These are phyloP conservation scores for Diaporthe sp. DNA, from an alignment of 2,329 filamentous ascomycete species.

Conservation along the genomic window DNA sequence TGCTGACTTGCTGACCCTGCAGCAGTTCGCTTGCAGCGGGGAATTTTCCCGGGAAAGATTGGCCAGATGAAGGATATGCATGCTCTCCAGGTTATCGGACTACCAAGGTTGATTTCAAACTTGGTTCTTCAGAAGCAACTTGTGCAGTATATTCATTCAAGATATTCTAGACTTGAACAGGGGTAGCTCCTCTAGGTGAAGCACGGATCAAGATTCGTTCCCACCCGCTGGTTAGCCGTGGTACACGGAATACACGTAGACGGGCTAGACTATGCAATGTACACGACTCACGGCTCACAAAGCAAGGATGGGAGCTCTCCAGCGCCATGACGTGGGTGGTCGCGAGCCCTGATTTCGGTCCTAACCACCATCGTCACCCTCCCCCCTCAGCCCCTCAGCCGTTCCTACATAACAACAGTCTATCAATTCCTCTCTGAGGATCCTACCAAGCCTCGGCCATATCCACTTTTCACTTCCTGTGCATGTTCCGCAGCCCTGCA, in stretches of 20 bases:
- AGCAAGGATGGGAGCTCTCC: constrained; percentile 31
- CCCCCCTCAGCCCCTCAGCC: constrained; percentile 1
- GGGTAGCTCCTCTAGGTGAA: constrained; percentile 29
- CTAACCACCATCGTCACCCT: constrained; percentile 16
- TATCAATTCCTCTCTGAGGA: constrained; percentile 4
- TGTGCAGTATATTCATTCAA: not conserved
- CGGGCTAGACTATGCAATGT: constrained; percentile 7
- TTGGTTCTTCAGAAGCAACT: not conserved
- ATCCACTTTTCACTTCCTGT: constrained; percentile 18
- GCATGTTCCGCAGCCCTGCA: constrained; percentile 30
- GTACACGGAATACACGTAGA: not conserved
- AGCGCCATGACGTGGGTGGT: constrained; percentile 34
- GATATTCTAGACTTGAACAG: constrained; percentile 5
- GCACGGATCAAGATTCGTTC: constrained; percentile 24
- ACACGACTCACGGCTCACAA: constrained; percentile 19
- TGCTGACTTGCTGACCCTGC: constrained; percentile 23
- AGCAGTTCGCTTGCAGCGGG: not conserved
- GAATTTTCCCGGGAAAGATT: not conserved
- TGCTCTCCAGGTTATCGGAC: no score
- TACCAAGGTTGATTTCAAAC: not conserved
- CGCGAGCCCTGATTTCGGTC: not conserved
- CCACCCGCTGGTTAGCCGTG: not conserved
- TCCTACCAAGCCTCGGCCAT: constrained; percentile 1
- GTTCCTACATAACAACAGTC: constrained; percentile 11
- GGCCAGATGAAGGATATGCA: not conserved